Conservation (phyloP, 768 basidiomycete genomes). For the Crucibulum laeve region DNA sequence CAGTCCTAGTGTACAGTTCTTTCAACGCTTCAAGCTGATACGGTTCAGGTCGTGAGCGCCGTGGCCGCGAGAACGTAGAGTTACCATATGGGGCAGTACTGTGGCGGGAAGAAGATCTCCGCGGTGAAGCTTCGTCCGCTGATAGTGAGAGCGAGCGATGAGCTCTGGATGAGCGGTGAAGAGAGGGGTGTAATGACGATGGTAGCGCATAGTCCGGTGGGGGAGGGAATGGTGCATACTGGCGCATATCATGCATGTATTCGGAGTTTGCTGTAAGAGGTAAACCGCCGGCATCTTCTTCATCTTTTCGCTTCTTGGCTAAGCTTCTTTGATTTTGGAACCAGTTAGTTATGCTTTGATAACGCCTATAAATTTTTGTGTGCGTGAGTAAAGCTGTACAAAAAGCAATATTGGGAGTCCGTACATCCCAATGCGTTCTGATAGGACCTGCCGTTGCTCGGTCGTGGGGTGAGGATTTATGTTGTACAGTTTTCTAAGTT, state of each 20-base stretch:
- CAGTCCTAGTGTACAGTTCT: slow-evolving; percentile 60
- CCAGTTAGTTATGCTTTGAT: slow-evolving; percentile 82
- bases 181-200: slow-evolving; percentile 28
- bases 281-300: slow-evolving; percentile 28
- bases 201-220: slow-evolving; percentile 41
- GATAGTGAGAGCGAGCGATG: slow-evolving; percentile 36
- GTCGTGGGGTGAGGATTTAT: slow-evolving; percentile 62
- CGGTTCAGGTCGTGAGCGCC: slow-evolving; percentile 76
- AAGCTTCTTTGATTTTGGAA: slow-evolving; percentile 83
- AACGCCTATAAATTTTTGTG: slow-evolving; percentile 45
- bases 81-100: slow-evolving; percentile 44
- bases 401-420: slow-evolving; percentile 33
- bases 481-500: slow-evolving; percentile 63
- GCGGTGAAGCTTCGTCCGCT: slow-evolving; percentile 31
- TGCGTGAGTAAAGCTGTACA: slow-evolving; percentile 8
- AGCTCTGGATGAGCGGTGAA: slow-evolving; percentile 18
- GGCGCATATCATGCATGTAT: slow-evolving; percentile 29
- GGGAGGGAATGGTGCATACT: slow-evolving; percentile 46
- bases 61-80: slow-evolving; percentile 44
- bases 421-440: slow-evolving; percentile 72
- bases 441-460: slow-evolving; percentile 62
- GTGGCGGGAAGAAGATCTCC: slow-evolving; percentile 32
- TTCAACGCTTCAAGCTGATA: slow-evolving; percentile 75
- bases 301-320: slow-evolving; percentile 67
- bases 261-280: slow-evolving; percentile 25